A percentile compares a stretch with the other conserved stretches of the same genome.
phyloP scores from a whole-genome alignment of 164 flowering plant genomes.

The Cinnamomum micranthum region DNA sequence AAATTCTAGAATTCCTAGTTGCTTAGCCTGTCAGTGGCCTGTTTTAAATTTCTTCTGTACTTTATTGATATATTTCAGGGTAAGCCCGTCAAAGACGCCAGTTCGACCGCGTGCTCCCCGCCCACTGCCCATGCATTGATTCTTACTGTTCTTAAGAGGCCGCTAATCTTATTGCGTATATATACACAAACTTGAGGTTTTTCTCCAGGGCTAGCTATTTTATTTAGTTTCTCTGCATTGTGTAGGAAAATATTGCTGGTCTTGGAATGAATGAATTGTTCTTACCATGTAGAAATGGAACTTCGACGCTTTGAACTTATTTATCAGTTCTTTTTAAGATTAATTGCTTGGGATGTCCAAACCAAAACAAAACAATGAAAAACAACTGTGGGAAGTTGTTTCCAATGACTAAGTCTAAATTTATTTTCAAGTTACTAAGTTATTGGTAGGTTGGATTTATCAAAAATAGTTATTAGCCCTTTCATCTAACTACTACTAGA shows the following conservation, averaged over 20 bases:
- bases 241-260: slow-evolving; percentile 17
- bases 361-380: neutral
- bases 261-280: slow-evolving; percentile 19
- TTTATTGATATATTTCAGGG: slow-evolving; percentile 39
- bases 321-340: slow-evolving; percentile 6
- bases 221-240: slow-evolving; percentile 14
- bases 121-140: slow-evolving; percentile 17
- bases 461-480: too few species aligned
- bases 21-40: neutral
- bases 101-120: slow-evolving; percentile 73
- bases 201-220: slow-evolving; percentile 19
- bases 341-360: slow-evolving; percentile 5
- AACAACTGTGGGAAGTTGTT: slow-evolving; percentile 1
- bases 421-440: slow-evolving; percentile 1
- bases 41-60: slow-evolving; percentile 1
- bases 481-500: too few species aligned
- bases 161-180: slow-evolving; percentile 18
- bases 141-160: slow-evolving; percentile 11
- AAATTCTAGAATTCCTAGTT: slow-evolving; percentile 4
- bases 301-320: slow-evolving; percentile 38
- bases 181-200: slow-evolving; percentile 25
- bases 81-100: slow-evolving; percentile 86
- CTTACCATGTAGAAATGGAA: slow-evolving; percentile 39
- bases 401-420: neutral
- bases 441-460: slow-evolving; percentile 2